Percentiles rank a stretch among this genome's conserved stretches.
These are phyloP conservation scores for Asterochloris sp. DNA, from an alignment of 139 green algal genomes.

Conservation along the genomic window DNA sequence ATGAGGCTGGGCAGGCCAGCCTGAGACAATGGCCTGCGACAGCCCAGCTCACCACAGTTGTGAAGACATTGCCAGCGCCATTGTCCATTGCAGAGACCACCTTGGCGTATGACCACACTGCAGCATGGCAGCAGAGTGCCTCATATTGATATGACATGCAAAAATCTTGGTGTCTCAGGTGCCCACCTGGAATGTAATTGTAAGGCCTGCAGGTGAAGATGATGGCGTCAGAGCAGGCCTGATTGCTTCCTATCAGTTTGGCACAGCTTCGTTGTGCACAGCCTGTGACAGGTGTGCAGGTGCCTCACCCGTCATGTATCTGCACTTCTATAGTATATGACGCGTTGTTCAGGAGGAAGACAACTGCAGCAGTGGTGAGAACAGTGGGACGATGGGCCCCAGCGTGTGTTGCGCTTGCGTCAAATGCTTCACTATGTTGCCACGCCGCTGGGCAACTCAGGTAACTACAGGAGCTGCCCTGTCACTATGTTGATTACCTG, in stretches of 20 bases:
- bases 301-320: constrained; percentile 59
- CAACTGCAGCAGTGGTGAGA: constrained; percentile 35
- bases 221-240: neutral
- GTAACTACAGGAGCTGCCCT: too few species aligned
- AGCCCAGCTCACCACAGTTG: neutral
- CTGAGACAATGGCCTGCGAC: too few species aligned
- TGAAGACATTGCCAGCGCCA: constrained; percentile 35
- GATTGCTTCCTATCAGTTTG: constrained; percentile 24
- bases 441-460: too few species aligned
- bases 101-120: constrained; percentile 61
- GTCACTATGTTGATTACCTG: neutral
- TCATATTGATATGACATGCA: neutral
- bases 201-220: neutral
- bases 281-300: too few species aligned
- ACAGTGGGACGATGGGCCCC: too few species aligned
- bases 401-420: too few species aligned
- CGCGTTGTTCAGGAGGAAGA: constrained; percentile 86
- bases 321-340: constrained; percentile 77
- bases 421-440: too few species aligned
- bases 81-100: constrained; percentile 55
- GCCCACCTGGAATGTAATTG: constrained; percentile 5
- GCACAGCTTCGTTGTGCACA: too few species aligned
- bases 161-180: neutral
- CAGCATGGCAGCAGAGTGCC: constrained; percentile 26
- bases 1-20: too few species aligned